These are phyloP conservation scores for Theobroma cacao DNA, from an alignment of 345 rosid species.

Conservation along the genomic window DNA sequence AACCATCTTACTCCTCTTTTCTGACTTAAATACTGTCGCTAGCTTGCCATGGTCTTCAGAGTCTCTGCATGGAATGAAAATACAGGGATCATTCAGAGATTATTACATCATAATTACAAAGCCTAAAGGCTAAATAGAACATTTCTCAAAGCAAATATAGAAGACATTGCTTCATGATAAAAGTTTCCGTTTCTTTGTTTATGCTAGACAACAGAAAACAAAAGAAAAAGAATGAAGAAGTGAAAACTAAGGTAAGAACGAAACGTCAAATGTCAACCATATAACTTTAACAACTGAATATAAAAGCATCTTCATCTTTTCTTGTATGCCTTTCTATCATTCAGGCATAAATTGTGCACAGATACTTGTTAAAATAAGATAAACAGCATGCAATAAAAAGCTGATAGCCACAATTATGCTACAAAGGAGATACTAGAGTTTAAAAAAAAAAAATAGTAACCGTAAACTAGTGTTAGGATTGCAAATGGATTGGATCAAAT, in stretches of 20 bases:
- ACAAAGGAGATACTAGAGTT: neutral
- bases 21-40: slow-evolving; percentile 67
- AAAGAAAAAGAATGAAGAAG: neutral
- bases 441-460: neutral
- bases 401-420: neutral
- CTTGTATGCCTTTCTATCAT: neutral
- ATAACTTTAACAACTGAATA: neutral
- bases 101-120: neutral
- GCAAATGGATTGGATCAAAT: neutral
- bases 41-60: slow-evolving; percentile 52
- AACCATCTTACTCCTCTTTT: slow-evolving; percentile 77
- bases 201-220: neutral
- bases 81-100: neutral
- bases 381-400: neutral
- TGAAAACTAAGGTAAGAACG: neutral
- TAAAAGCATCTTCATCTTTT: neutral
- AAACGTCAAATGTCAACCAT: neutral
- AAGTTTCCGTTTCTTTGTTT: neutral
- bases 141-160: neutral
- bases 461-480: neutral
- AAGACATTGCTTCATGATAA: neutral
- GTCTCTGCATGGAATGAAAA: slow-evolving; percentile 37
- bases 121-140: neutral
- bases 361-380: neutral
- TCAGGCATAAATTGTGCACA: neutral